These are phyloP conservation scores for Blumeria hordei DNA, from an alignment of 2,329 filamentous ascomycete species.

Conservation along the genomic window DNA sequence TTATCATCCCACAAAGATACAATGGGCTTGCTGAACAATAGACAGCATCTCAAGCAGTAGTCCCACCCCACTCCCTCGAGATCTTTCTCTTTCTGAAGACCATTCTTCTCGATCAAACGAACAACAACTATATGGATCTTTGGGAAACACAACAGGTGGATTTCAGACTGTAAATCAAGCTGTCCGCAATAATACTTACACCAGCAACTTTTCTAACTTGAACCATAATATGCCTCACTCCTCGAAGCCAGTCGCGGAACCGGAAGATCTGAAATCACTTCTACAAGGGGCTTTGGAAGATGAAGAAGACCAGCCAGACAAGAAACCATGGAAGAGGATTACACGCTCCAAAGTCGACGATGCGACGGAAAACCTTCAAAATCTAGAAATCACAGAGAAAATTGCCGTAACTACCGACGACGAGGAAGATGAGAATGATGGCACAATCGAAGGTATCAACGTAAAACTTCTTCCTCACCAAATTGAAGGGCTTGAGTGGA, in stretches of 20 bases:
- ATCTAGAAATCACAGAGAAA: conserved; percentile 19
- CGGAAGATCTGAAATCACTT: conserved; percentile 57
- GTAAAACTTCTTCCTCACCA: conserved; percentile 85
- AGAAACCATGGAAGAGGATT: conserved; percentile 17
- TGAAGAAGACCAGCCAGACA: conserved; percentile 22
- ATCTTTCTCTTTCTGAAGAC: no score
- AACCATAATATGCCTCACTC: conserved; percentile 7
- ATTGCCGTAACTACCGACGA: conserved; percentile 17
- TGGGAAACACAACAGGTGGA: conserved; percentile 11
- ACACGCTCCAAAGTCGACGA: conserved; percentile 13
- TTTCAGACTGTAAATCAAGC: conserved; percentile 10
- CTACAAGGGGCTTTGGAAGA: conserved; percentile 62
- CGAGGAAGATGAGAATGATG: conserved; percentile 31
- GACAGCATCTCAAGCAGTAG: no score
- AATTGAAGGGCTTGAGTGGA: conserved; percentile 83
- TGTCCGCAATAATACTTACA: not conserved
- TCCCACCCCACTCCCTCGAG: no score
- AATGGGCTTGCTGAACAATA: no score
- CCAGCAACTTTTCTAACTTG: no score
- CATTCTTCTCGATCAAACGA: no score
- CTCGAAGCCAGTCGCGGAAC: conserved; percentile 40
- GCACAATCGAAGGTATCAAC: conserved; percentile 52
- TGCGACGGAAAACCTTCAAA: conserved; percentile 15
- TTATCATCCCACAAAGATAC: no score
- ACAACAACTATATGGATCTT: conserved; percentile 11